phyloP scores from a whole-genome alignment of 2,329 filamentous ascomycete species.

The Epichloe sibirici region DNA sequence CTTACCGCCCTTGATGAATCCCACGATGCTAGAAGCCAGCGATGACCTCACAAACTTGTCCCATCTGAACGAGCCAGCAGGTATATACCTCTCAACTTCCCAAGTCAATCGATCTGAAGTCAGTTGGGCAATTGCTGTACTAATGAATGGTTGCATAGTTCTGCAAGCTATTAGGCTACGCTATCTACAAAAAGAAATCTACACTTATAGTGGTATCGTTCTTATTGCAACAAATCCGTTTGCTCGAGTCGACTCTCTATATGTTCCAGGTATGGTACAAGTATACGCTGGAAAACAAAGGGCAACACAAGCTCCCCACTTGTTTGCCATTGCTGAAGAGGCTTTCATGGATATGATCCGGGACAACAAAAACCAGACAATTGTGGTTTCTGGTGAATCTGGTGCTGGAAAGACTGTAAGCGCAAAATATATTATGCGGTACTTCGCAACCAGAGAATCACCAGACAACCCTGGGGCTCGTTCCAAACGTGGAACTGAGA shows the following conservation, averaged over 20 bases:
- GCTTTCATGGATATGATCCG: constrained; percentile 99
- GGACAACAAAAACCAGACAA: constrained; percentile 91
- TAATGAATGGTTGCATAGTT: constrained; percentile 40
- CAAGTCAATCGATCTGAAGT: background rate
- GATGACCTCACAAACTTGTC: constrained; percentile 96
- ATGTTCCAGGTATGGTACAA: constrained; percentile 99
- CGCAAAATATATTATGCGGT: constrained; percentile 99
- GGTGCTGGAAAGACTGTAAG: constrained; percentile 98
- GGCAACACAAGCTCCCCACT: constrained; percentile 90
- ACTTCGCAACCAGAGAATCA: constrained; percentile 94
- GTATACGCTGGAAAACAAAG: constrained; percentile 96
- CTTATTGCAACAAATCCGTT: constrained; percentile 98
- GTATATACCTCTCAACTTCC: constrained; percentile 33
- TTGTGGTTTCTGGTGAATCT: constrained; percentile 98
- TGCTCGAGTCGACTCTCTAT: constrained; percentile 91
- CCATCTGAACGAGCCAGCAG: constrained; percentile 94
- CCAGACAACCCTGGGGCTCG: constrained; percentile 75
- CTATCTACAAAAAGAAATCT: constrained; percentile 97
- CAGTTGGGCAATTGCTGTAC: background rate
- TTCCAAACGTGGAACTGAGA: constrained; percentile 59
- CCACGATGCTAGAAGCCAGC: constrained; percentile 93
- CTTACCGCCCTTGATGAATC: constrained; percentile 93
- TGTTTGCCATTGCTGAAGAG: constrained; percentile 98
- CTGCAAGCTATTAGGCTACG: constrained; percentile 94
- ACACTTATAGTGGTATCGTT: constrained; percentile 98